Percentiles rank a stretch among this genome's conserved stretches.
These are phyloP conservation scores for Candida fluviatilis DNA, from an alignment of 805 yeast genomes.

Conservation along the genomic window DNA sequence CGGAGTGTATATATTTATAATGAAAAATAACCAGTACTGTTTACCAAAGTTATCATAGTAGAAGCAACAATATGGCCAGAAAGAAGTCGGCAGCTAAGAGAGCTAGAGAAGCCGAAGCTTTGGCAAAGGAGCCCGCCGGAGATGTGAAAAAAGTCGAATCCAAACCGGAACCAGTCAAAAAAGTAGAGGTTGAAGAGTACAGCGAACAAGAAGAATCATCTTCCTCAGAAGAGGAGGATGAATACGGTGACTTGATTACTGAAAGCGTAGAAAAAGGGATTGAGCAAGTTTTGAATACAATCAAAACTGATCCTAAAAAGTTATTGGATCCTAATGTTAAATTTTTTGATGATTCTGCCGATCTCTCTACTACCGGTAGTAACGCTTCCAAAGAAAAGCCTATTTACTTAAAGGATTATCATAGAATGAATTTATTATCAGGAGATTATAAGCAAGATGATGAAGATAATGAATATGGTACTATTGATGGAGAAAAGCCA, in stretches of 20 bases:
- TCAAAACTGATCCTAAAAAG: slow-evolving; percentile 61
- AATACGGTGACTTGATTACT: slow-evolving; percentile 81
- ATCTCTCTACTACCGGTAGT: slow-evolving; percentile 17
- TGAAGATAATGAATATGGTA: slow-evolving; percentile 37
- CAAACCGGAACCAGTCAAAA: slow-evolving; percentile 1
- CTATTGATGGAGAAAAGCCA: slow-evolving; percentile 58
- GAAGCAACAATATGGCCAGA: slow-evolving; percentile 79
- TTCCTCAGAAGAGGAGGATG: slow-evolving; percentile 82
- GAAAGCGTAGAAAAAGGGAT: slow-evolving; percentile 82
- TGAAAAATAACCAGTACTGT: too few relatives aligned
- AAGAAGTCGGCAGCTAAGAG: slow-evolving; percentile 80
- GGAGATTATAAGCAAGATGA: slow-evolving; percentile 57
- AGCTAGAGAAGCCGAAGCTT: slow-evolving; percentile 49
- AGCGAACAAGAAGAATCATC: slow-evolving; percentile 19
- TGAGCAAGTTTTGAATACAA: slow-evolving; percentile 62
- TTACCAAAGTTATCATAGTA: too few relatives aligned
- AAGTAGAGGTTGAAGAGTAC: slow-evolving; percentile 16
- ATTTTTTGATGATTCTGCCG: slow-evolving; percentile 67
- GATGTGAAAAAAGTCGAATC: slow-evolving; percentile 13
- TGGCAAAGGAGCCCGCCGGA: slow-evolving; percentile 5
- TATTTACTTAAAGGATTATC: slow-evolving; percentile 86
- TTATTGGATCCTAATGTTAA: slow-evolving; percentile 64
- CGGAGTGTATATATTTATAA: too few relatives aligned
- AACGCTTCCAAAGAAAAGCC: slow-evolving; percentile 47
- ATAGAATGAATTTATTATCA: slow-evolving; percentile 73